phyloP scores from a whole-genome alignment of 257 asterid species.

The Solanum pennellii region DNA sequence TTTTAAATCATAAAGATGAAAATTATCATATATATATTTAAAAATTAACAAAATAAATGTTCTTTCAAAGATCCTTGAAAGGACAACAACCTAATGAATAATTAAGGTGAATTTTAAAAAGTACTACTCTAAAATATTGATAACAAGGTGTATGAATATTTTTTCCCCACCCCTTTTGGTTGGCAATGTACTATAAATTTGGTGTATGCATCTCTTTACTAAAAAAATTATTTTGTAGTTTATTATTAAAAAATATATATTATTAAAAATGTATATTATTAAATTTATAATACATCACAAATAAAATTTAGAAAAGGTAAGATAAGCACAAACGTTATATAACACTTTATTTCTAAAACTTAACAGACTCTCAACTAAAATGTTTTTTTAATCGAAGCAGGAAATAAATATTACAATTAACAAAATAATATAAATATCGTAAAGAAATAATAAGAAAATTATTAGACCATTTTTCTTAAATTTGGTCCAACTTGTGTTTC shows the following conservation, averaged over 20 bases:
- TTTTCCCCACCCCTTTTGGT: not conserved
- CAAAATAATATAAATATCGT: not conserved
- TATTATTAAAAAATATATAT: not conserved
- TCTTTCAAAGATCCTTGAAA: not conserved
- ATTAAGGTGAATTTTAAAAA: not conserved
- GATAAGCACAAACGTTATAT: accelerated
- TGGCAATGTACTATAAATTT: not conserved
- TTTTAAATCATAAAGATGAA: not conserved
- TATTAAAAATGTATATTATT: not conserved
- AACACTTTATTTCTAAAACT: not conserved
- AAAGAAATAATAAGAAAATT: not conserved
- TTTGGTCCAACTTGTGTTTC: not conserved
- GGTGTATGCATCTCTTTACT: not conserved
- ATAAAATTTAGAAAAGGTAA: accelerated
- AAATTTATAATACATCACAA: not conserved
- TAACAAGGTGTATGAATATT: not conserved
- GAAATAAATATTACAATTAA: not conserved
- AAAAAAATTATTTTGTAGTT: not conserved
- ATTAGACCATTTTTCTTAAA: not conserved
- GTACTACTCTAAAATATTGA: not conserved
- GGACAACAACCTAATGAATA: not conserved
- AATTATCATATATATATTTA: not conserved
- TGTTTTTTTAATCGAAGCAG: not conserved
- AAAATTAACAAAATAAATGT: not conserved
- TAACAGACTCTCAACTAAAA: accelerated